These are phyloP conservation scores for Emergomyces orientalis DNA, from an alignment of 2,329 filamentous ascomycete genomes.

Conservation along the genomic window DNA sequence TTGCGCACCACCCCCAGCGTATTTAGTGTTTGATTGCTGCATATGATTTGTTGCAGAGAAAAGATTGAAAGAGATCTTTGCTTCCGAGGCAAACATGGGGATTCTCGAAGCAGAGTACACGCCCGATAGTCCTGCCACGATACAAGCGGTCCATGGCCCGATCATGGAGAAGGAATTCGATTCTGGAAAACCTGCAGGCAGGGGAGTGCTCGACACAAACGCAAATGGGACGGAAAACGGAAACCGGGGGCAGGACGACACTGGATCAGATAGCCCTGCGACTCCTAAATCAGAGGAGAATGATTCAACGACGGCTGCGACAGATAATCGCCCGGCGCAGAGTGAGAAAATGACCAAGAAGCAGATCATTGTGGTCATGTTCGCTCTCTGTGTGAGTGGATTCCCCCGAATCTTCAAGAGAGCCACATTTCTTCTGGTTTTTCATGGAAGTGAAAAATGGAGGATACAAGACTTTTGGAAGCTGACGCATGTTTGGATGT, in stretches of 20 bases:
- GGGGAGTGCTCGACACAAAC: not conserved
- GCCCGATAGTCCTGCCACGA: not conserved
- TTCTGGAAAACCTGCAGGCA: not conserved
- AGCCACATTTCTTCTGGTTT: not conserved
- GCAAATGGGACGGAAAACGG: not conserved
- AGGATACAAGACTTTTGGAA: slow-evolving; percentile 1
- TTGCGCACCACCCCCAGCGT: not conserved
- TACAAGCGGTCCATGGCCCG: not conserved
- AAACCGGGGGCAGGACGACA: not conserved
- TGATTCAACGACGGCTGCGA: not conserved
- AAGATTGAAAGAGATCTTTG: not conserved
- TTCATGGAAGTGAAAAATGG: not conserved
- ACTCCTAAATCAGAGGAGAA: not conserved
- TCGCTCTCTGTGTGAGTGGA: slow-evolving; percentile 16
- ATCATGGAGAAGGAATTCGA: not conserved
- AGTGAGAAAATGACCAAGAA: slow-evolving; percentile 13
- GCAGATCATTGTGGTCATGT: slow-evolving; percentile 14
- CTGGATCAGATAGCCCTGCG: not conserved
- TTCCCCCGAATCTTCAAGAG: not conserved
- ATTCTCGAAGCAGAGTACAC: not conserved
- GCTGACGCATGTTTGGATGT: not conserved
- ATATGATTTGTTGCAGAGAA: not conserved
- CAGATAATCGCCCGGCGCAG: slow-evolving; percentile 6
- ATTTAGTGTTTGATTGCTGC: not conserved
- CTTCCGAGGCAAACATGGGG: not conserved